phyloP scores from a whole-genome alignment of 306 rosid species.

The Corylus avellana region DNA sequence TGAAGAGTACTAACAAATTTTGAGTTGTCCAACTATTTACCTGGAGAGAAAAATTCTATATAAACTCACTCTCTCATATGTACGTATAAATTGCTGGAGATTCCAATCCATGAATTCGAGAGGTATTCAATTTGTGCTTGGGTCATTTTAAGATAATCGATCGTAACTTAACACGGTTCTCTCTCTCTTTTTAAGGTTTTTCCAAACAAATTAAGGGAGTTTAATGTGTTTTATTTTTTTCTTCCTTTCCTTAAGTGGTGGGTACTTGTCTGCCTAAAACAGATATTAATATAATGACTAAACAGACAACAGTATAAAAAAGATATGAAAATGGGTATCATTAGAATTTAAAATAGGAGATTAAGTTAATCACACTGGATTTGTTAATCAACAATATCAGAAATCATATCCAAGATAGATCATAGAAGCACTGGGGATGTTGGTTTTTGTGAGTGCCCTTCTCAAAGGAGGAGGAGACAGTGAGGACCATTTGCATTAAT shows the following conservation, averaged over 20 bases:
- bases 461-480: conserved; percentile 39
- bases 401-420: conserved; percentile 69
- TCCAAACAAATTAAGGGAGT: too few relatives aligned
- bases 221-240: background rate
- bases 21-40: too few relatives aligned
- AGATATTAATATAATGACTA: conserved; percentile 15
- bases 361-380: conserved; percentile 36
- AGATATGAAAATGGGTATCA: conserved; percentile 26
- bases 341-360: conserved; percentile 28
- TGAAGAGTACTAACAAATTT: too few relatives aligned
- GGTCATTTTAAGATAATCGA: too few relatives aligned
- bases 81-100: too few relatives aligned
- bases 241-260: background rate
- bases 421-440: conserved; percentile 73
- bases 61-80: too few relatives aligned
- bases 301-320: conserved; percentile 16
- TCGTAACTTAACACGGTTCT: too few relatives aligned
- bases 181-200: too few relatives aligned
- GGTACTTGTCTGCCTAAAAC: background rate
- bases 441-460: conserved; percentile 46
- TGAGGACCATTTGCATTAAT: conserved; percentile 47
- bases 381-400: conserved; percentile 41
- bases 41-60: too few relatives aligned
- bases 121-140: too few relatives aligned
- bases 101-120: too few relatives aligned